Conservation (phyloP, 2,329 filamentous ascomycete genomes). For the Fusarium nisikadoi region DNA sequence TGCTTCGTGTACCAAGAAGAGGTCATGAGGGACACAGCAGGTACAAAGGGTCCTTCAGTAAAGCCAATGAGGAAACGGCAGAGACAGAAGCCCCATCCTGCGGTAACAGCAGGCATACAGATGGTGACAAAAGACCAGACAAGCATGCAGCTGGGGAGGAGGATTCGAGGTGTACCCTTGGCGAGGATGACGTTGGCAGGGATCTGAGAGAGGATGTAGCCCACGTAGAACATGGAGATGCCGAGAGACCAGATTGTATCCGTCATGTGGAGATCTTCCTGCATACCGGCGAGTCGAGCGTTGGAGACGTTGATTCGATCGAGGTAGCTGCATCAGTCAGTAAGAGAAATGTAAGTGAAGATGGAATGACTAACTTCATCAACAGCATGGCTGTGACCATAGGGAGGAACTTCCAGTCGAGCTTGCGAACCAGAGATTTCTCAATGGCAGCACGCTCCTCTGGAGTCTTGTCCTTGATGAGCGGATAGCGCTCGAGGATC, state of each 20-base stretch:
- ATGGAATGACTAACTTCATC: slow-evolving; percentile 39
- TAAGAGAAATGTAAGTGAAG: fast-evolving
- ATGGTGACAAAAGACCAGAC: slow-evolving; percentile 56
- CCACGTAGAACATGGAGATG: slow-evolving; percentile 58
- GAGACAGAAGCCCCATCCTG: slow-evolving; percentile 44
- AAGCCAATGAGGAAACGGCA: slow-evolving; percentile 48
- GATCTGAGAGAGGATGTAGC: slow-evolving; percentile 58
- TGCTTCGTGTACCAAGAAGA: slow-evolving; percentile 60
- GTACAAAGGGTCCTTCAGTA: slow-evolving; percentile 55
- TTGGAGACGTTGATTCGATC: slow-evolving; percentile 63
- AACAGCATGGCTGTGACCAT: slow-evolving; percentile 45
- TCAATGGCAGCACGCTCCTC: slow-evolving; percentile 37
- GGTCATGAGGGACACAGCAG: slow-evolving; percentile 55
- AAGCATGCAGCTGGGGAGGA: slow-evolving; percentile 54
- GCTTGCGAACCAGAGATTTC: slow-evolving; percentile 42
- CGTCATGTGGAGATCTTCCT: slow-evolving; percentile 49
- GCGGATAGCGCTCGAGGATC: slow-evolving; percentile 14
- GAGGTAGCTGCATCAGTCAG: slow-evolving; percentile 54
- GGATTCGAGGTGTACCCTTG: slow-evolving; percentile 49
- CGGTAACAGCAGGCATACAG: slow-evolving; percentile 55
- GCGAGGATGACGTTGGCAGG: slow-evolving; percentile 59
- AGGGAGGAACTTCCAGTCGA: slow-evolving; percentile 45
- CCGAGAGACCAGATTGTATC: slow-evolving; percentile 52
- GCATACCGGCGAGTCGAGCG: slow-evolving; percentile 52
- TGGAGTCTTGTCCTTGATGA: slow-evolving; percentile 8